phyloP scores from a whole-genome alignment of 1,284 basidiomycete species.

The Xerocomus minutiporus region DNA sequence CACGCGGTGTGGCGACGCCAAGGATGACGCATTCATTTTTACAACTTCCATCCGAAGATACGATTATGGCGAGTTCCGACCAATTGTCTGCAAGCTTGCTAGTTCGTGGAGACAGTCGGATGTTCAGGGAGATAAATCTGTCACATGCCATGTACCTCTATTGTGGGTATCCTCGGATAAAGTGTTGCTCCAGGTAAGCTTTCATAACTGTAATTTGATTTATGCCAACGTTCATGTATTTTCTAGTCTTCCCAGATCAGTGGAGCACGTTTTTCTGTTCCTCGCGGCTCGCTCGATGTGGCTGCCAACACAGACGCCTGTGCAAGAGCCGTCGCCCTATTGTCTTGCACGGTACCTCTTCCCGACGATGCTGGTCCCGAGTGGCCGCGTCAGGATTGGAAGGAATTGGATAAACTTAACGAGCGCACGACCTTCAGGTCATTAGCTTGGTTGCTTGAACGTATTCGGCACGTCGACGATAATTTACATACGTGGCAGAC shows the following conservation, averaged over 20 bases:
- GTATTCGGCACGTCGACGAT: slow-evolving; percentile 70
- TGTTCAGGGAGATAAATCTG: slow-evolving; percentile 42
- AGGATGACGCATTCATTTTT: slow-evolving; percentile 78
- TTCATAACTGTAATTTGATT: background rate
- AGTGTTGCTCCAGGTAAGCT: slow-evolving; percentile 52
- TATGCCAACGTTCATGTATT: slow-evolving; percentile 6
- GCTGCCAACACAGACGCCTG: slow-evolving; percentile 60
- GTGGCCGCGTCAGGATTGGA: slow-evolving; percentile 74
- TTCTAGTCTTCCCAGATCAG: slow-evolving; percentile 43
- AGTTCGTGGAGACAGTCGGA: slow-evolving; percentile 73
- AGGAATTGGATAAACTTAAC: slow-evolving; percentile 79
- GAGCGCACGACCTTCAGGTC: slow-evolving; percentile 78
- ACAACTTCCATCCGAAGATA: slow-evolving; percentile 72
- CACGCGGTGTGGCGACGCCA: slow-evolving; percentile 68
- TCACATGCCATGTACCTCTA: slow-evolving; percentile 57
- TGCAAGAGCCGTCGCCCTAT: slow-evolving; percentile 66
- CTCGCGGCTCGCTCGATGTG: slow-evolving; percentile 51
- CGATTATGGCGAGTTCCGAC: slow-evolving; percentile 77
- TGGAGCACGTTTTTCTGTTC: slow-evolving; percentile 65
- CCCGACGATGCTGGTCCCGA: slow-evolving; percentile 64
- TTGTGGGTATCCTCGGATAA: slow-evolving; percentile 54
- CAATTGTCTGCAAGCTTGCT: slow-evolving; percentile 68
- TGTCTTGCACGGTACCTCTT: slow-evolving; percentile 74
- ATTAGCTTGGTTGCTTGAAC: slow-evolving; percentile 83
- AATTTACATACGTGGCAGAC: slow-evolving; percentile 60